Evolutionary conservation across 176 grass and related monocot genomes (phyloP).

Genomic region (Paspalum vaginatum): DNA sequence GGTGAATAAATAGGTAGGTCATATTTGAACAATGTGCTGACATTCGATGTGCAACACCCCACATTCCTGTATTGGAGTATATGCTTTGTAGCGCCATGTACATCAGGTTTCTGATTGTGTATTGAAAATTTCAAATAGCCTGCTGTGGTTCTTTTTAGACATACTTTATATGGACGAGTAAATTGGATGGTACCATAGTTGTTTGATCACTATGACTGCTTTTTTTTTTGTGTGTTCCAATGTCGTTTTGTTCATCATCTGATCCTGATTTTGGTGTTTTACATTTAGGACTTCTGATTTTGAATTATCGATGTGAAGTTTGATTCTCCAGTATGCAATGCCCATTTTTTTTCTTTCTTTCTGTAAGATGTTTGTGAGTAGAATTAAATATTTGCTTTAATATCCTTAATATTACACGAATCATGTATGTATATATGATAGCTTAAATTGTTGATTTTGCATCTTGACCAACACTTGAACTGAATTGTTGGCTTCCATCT

Average conservation of each 20-base stretch:
- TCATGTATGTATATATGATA: conserved; percentile 19
- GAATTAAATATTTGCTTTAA: conserved; percentile 11
- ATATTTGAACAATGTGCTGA: neutral
- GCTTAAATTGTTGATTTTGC: conserved; percentile 5
- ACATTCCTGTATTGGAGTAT: neutral
- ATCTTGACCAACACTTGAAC: neutral
- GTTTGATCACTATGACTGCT: neutral
- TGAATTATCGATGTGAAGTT: neutral
- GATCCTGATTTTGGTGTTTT: neutral
- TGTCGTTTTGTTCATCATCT: neutral
- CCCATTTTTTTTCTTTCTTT: neutral
- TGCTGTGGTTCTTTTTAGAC: neutral
- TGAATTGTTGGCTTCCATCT: neutral
- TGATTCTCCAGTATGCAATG: conserved; percentile 3
- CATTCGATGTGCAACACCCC: neutral
- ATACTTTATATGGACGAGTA: neutral
- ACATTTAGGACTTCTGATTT: neutral
- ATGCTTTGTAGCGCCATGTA: neutral
- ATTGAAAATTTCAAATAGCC: neutral
- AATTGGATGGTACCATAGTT: neutral
- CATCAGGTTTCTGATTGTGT: conserved; percentile 19
- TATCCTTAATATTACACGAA: neutral
- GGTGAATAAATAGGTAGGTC: neutral
- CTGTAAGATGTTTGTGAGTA: neutral
- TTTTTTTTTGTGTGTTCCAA: neutral